Base-by-base conservation (phyloP, 2,329 filamentous ascomycete genomes). In the Cytospora leucostoma region DNA sequence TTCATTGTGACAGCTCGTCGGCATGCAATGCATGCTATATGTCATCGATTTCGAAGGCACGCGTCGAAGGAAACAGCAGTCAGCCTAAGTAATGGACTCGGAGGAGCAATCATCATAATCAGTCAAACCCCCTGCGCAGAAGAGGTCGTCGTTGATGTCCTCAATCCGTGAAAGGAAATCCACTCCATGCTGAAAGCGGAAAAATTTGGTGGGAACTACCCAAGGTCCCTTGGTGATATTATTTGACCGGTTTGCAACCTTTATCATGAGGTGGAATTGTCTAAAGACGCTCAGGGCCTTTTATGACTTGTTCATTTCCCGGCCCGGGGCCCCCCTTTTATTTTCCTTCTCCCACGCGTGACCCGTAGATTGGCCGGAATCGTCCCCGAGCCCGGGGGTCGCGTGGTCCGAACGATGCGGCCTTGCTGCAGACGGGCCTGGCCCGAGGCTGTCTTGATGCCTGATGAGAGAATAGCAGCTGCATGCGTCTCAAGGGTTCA, bases 361-460 rank as follows among this genome's bases (percentile, higher is more conserved):
- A 38, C 21, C 38, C n/a, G 59, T 61, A 32, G 50, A 61, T 55
- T 61, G 59, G 59, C 59, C 57, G 15, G 21, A 27, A 54, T 3
- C 7, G 15, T 40, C 12, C 32, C 17, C 17, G 34, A 11, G 32
- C 34, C 21, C 54, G n/a, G 34, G n/a, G 33, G 10, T 33, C n/a
- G 44, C 21, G 44, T 47, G 44, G 44, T 21, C 44, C 44, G 44
- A 47, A 21, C 3, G 44, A 47, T 47, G 44, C 44, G 44, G 40
- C 17, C 40, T 19, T 44, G 40, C 17, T 44, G 40, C n/a, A 47
- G 44, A 40, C 38, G 38, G 38, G 38, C 38, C 13, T 40, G 38
- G 44, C n/a, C 44, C 7, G 11, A 21, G 32, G 35, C n/a, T 6
- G 10, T 32, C 15, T 38, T 27, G 27, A 27, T 56, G 53, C 35